Percentiles rank a stretch among this genome's conserved stretches.
phyloP scores from a whole-genome alignment of 2,329 filamentous ascomycete genomes.

The Colletotrichum graminicola region DNA sequence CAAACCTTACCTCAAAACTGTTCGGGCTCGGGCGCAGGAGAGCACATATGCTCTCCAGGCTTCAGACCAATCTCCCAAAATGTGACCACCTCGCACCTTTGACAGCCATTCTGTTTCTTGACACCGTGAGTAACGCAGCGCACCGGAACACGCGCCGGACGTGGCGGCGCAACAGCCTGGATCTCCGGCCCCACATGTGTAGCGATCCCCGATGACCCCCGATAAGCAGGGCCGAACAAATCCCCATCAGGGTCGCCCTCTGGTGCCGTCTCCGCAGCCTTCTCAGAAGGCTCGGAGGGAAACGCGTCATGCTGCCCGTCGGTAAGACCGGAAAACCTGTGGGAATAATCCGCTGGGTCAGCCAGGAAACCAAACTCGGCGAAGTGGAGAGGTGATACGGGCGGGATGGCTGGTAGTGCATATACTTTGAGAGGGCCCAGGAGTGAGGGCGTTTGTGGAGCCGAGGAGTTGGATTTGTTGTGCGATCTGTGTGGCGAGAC shows the following conservation, averaged over 20 bases:
- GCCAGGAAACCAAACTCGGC: not conserved
- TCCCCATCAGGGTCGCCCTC: too few species aligned
- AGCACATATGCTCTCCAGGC: not conserved
- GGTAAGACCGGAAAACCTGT: not conserved
- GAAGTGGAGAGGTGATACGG: not conserved
- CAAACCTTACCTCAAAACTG: constrained; percentile 3
- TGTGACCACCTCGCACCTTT: not conserved
- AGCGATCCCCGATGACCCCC: not conserved
- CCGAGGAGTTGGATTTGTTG: not conserved
- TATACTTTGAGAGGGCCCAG: too few species aligned
- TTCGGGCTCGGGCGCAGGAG: not conserved
- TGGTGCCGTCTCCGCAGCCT: not conserved
- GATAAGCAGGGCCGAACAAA: not conserved
- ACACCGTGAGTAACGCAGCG: not conserved
- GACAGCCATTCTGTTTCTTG: not conserved
- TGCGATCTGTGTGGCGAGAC: not conserved
- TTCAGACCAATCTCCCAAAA: not conserved
- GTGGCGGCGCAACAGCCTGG: not conserved
- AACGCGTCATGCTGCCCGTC: not conserved
- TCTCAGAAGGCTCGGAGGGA: not conserved
- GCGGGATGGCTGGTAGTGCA: not conserved
- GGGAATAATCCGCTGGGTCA: not conserved
- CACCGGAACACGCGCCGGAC: not conserved
- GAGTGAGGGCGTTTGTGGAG: not conserved
- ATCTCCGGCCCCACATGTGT: not conserved